A percentile compares a stretch with the other conserved stretches of the same genome.
Conservation (phyloP, 495 filamentous ascomycete genomes). For the Hypoxylon subgilvum region DNA sequence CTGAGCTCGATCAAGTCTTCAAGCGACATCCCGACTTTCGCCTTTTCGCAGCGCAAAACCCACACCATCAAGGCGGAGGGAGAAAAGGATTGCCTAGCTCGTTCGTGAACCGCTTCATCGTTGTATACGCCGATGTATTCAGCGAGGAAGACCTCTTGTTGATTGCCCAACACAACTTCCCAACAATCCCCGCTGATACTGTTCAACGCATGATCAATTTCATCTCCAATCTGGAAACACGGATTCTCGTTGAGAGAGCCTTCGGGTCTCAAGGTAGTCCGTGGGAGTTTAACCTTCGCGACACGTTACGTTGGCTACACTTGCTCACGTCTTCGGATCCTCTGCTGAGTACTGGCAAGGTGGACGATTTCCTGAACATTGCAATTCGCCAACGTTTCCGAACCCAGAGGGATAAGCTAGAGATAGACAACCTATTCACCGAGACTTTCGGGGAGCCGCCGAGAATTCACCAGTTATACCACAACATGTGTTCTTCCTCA, state of each 20-base stretch:
- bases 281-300: slow-evolving; percentile 97
- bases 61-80: slow-evolving; percentile 94
- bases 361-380: slow-evolving; percentile 77
- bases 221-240: slow-evolving; percentile 74
- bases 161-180: slow-evolving; percentile 81
- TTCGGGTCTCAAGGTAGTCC: slow-evolving; percentile 85
- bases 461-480: slow-evolving; percentile 68
- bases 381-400: slow-evolving; percentile 90
- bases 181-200: slow-evolving; percentile 59
- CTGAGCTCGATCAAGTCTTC: slow-evolving; percentile 93
- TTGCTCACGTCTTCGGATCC: slow-evolving; percentile 65
- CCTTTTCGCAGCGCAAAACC: slow-evolving; percentile 96
- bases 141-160: slow-evolving; percentile 76
- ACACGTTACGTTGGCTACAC: slow-evolving; percentile 87
- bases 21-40: slow-evolving; percentile 85
- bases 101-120: slow-evolving; percentile 97
- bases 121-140: slow-evolving; percentile 93
- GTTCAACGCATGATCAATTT: slow-evolving; percentile 74
- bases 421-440: slow-evolving; percentile 67
- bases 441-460: slow-evolving; percentile 46
- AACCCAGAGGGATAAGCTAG: slow-evolving; percentile 65
- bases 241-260: slow-evolving; percentile 66
- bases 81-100: slow-evolving; percentile 94
- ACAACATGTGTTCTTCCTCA: slow-evolving; percentile 55
- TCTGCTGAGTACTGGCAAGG: slow-evolving; percentile 57